Evolutionary conservation across 768 basidiomycete species (phyloP).

Genomic region (Panus rudis): DNA sequence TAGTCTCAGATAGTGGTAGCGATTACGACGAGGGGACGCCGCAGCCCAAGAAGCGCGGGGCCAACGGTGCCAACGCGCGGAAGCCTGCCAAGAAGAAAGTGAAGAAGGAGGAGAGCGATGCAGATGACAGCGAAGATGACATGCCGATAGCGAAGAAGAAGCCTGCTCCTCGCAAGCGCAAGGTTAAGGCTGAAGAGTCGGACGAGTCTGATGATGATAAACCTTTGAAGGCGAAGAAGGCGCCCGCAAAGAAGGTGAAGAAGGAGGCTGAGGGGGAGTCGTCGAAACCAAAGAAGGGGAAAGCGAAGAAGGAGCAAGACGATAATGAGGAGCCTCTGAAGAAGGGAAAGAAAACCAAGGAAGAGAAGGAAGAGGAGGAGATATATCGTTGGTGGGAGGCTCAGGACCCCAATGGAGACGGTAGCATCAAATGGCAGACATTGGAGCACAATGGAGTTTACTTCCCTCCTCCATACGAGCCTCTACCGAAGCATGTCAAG

Average conservation of each 20-base stretch:
- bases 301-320: conserved; percentile 36
- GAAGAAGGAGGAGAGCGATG: conserved; percentile 24
- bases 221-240: conserved; percentile 39
- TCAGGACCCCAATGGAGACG: conserved; percentile 59
- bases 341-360: conserved; percentile 49
- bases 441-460: conserved; percentile 91
- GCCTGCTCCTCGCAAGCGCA: conserved; percentile 19
- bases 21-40: conserved; percentile 38
- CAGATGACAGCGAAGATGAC: conserved; percentile 25
- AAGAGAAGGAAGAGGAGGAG: conserved; percentile 60
- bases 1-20: conserved; percentile 27
- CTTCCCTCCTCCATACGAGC: conserved; percentile 92
- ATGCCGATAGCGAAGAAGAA: conserved; percentile 24
- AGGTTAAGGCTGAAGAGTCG: conserved; percentile 46
- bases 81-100: conserved; percentile 60
- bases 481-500: conserved; percentile 74
- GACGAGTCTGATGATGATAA: conserved; percentile 42
- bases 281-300: conserved; percentile 41
- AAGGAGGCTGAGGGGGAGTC: conserved; percentile 21
- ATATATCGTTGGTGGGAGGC: conserved; percentile 87
- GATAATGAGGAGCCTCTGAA: conserved; percentile 23
- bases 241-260: conserved; percentile 45
- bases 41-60: conserved; percentile 37
- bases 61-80: conserved; percentile 39
- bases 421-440: conserved; percentile 86